Evolutionary conservation across 2,329 filamentous ascomycete genomes (phyloP), one percentile per base, ranked within the genome.

Genomic region (Ceratocystis eucalypticola): DNA sequence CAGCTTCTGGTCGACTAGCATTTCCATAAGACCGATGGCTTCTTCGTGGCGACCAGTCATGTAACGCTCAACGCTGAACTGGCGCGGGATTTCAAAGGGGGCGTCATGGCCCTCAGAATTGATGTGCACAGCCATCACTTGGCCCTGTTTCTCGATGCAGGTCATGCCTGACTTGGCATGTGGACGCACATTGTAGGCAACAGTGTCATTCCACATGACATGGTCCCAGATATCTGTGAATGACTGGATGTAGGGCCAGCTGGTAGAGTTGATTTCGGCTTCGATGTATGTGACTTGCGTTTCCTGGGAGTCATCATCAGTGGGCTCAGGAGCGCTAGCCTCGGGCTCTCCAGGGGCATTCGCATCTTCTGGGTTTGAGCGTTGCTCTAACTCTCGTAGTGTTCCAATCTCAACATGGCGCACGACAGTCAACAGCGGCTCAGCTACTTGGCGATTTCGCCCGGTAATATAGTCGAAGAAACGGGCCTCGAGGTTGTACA

Each of bases 1-100:
- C 41, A 57, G 41, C 61, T 66, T 66, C 5, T 68, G 65, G 37
- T 67, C 33, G 25, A 62, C 62, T 12, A 67, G 57, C 33, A 68
- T 61, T 41, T 62, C 62, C 64, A 68, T 65, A 8, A 70, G 62
- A 15, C 69, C 68, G 25, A 68, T 64, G 15, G 81, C 79, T 64
- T 80, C 77, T 10, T 79, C 74, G 65, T 77, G 78, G 15, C 78
- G 76, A 10, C 70, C 72, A 61, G 75, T 73, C 64, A 82, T 72
- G 67, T 84, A 84, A n/a, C 77, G 78, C 71, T 84, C 82, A 0
- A 80, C 78, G 69, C 82, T 84, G 68, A 83, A 78, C 12, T 78
- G 73, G 53, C 74, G 73, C 5, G 82, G 82, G 44, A 84, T 78
- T 2, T 82, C 79, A 53, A 82, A 74, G 2, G 75, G 75, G 20